Evolutionary conservation across 306 rosid species (phyloP).

Genomic region (Biancaea sappan): DNA sequence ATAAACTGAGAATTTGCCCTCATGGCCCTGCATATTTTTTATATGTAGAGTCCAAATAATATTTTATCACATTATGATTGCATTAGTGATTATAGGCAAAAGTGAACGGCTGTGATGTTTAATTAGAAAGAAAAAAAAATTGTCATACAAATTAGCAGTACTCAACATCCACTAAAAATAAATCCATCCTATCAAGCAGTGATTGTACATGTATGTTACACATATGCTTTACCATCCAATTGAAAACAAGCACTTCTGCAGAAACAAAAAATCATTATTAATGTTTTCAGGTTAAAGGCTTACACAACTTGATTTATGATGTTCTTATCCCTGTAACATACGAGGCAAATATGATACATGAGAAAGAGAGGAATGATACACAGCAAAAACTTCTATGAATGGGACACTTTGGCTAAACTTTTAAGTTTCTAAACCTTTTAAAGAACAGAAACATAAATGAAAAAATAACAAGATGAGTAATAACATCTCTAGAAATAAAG

Average conservation of each 20-base stretch:
- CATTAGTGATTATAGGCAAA: background rate
- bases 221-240: background rate
- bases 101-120: conserved; percentile 1
- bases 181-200: background rate
- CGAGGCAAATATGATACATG: background rate
- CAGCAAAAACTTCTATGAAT: background rate
- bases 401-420: background rate
- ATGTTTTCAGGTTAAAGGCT: background rate
- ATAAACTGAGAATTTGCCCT: conserved; percentile 75
- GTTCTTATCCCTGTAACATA: background rate
- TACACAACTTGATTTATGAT: background rate
- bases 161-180: background rate
- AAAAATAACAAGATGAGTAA: background rate
- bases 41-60: conserved; percentile 6
- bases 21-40: conserved; percentile 76
- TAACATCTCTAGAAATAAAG: background rate
- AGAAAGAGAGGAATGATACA: background rate
- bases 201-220: background rate
- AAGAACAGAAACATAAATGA: background rate
- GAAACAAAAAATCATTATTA: background rate
- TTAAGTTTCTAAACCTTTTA: background rate
- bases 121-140: background rate
- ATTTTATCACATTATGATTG: conserved; percentile 13
- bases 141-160: background rate
- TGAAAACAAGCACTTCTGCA: background rate